Percentiles rank a stretch among this genome's conserved stretches.
phyloP scores from a whole-genome alignment of 805 yeast genomes.

The Phaffomyces opuntiae region DNA sequence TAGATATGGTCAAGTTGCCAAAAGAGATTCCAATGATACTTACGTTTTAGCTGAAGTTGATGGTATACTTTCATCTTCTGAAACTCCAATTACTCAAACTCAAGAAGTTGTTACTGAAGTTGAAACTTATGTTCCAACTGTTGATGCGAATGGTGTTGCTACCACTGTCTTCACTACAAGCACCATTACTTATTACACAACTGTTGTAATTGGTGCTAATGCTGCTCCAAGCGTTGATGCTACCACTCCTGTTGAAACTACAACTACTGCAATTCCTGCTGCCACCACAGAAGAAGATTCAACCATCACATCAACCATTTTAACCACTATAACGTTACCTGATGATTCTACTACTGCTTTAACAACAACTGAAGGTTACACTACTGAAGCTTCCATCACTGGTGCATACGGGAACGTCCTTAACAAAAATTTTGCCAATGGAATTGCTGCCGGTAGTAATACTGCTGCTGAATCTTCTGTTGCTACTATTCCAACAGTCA shows the following conservation, averaged over 20 bases:
- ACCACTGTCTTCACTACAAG: conserved; percentile 2
- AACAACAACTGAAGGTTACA: not conserved
- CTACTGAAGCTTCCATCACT: not conserved
- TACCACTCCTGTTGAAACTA: not conserved
- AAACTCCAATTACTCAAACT: not conserved
- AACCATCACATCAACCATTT: conserved; percentile 1
- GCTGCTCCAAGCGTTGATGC: not conserved
- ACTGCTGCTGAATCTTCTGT: conserved; percentile 1
- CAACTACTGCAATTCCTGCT: not conserved
- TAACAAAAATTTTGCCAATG: conserved; percentile 3
- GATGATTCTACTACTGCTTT: not conserved
- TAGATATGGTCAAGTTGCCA: conserved; percentile 17
- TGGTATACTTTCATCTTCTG: not conserved
- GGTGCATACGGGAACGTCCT: not conserved
- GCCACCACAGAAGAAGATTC: not conserved
- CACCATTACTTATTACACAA: not conserved
- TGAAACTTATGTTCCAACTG: conserved; percentile 17
- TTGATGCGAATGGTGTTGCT: conserved; percentile 15
- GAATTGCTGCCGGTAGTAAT: conserved; percentile 2
- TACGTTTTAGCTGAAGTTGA: not conserved
- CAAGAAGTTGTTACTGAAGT: conserved; percentile 14
- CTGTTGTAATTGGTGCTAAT: not conserved
- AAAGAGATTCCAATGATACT: conserved; percentile 14
- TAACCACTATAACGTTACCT: not conserved
- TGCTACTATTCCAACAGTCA: conserved; percentile 1